Base-by-base conservation (phyloP, 148 eudicot species). In the Rhododendron mucronatum region DNA sequence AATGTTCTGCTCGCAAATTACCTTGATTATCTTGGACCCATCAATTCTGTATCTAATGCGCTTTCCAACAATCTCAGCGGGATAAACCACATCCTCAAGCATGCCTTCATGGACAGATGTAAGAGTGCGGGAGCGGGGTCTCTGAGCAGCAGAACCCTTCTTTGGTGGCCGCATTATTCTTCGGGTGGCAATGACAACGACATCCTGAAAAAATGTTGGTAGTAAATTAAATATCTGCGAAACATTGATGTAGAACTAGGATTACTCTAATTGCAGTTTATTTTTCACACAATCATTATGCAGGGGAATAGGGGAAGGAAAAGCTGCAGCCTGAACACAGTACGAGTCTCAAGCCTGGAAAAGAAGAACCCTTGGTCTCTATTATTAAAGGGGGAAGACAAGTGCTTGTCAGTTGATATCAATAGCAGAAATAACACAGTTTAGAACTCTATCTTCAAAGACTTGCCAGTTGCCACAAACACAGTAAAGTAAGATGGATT, bases 1-100 rank as follows among this genome's bases (percentile, higher is more conserved):
- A 11, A 55, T 30, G 48, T 9, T 47, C 75, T 23, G 3, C 76
- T 30, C 2, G 12, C 18, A 69, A 87, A 33, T 61, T 86, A 95
- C 96, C 98, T 95, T 95, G 91, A 95, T 90, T 80, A 95, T 87
- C 86, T 95, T 95, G 7, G 97, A 91, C 45, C 97, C 96, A 86
- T 95, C 98, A 81, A 93, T 85, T 35, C 95, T 92, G 91, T 94
- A 95, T 92, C 98, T 89, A 83, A 88, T 83, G 18, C 98, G 95
- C 83, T 95, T 95, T 48, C 98, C 98, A 55, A 93, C 98, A 86
- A 95, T 95, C 83, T 95, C 98, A 33, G 96, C 98, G 35, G 98
- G 98, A 61, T 90, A 91, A 8, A 94, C 98, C 50, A 95, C 78
- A 84, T 95, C 98, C 91, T 95, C 98, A 21, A 95, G 95, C 47